Evolutionary conservation across 1,284 basidiomycete species (phyloP).

Genomic region (Ceratobasidium sp.): DNA sequence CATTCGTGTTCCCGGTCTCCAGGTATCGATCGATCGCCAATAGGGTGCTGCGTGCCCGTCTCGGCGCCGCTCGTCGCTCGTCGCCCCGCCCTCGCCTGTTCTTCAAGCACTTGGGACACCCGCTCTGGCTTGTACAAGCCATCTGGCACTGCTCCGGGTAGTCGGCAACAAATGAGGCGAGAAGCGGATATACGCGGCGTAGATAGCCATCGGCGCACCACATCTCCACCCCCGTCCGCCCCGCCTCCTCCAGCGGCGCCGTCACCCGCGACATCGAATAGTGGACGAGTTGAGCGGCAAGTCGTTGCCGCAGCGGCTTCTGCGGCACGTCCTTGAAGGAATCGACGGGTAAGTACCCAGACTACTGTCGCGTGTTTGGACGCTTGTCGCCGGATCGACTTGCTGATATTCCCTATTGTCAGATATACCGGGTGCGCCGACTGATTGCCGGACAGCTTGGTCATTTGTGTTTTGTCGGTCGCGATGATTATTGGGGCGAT

Average conservation of each 20-base stretch:
- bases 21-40: not conserved
- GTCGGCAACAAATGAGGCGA: conserved; percentile 48
- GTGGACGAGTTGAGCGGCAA: conserved; percentile 48
- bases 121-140: conserved; percentile 36
- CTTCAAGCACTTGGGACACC: conserved; percentile 34
- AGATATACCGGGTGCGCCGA: conserved; percentile 47
- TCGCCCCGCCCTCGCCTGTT: not conserved
- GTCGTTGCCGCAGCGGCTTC: not conserved
- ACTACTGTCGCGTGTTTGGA: conserved; percentile 34
- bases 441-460: conserved; percentile 42
- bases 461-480: conserved; percentile 47
- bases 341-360: conserved; percentile 46
- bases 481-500: conserved; percentile 46
- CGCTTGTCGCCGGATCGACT: not conserved
- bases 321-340: not conserved
- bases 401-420: conserved; percentile 48
- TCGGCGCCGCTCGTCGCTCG: not conserved
- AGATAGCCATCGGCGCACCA: conserved; percentile 47
- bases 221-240: conserved; percentile 12
- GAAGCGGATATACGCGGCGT: conserved; percentile 48
- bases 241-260: not conserved
- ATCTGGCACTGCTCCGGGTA: conserved; percentile 42
- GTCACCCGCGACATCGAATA: conserved; percentile 48
- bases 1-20: not conserved
- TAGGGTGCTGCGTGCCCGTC: not conserved